phyloP scores from a whole-genome alignment of 257 asterid genomes.

The Capsicum pubescens region DNA sequence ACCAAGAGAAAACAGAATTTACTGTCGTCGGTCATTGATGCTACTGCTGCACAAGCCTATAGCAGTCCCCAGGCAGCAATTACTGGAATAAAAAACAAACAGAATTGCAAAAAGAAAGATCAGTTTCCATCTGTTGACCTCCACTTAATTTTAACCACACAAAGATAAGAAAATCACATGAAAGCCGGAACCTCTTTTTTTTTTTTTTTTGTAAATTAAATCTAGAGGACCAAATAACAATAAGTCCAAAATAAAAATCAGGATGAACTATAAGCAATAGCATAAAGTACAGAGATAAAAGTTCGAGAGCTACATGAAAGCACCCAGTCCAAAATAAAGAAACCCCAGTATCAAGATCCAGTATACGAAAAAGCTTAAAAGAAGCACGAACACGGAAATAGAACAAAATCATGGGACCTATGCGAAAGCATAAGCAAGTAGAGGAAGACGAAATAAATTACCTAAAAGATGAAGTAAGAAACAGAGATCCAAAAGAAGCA shows the following conservation, averaged over 20 bases:
- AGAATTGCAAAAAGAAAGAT: background rate
- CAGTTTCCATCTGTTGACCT: conserved; percentile 10
- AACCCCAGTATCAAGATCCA: conserved; percentile 17
- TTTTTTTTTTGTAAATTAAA: background rate
- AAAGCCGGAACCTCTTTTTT: background rate
- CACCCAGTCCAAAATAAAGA: background rate
- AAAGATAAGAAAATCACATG: background rate
- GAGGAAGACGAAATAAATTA: background rate
- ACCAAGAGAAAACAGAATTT: background rate
- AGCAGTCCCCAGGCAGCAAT: background rate
- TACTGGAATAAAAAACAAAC: conserved; percentile 16
- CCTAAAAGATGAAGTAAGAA: background rate
- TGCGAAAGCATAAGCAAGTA: background rate
- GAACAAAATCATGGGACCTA: background rate
- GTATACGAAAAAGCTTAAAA: conserved; percentile 11
- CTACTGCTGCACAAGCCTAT: background rate
- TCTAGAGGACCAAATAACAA: background rate
- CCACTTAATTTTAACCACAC: background rate
- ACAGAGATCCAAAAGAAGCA: conserved; percentile 28
- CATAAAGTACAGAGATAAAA: background rate
- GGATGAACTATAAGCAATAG: background rate
- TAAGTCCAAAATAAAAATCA: background rate
- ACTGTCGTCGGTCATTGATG: conserved; percentile 27
- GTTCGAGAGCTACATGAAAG: background rate
- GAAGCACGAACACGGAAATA: background rate